Evolutionary conservation across 2,329 filamentous ascomycete species (phyloP).

Genomic region (Seiridium unicorne): DNA sequence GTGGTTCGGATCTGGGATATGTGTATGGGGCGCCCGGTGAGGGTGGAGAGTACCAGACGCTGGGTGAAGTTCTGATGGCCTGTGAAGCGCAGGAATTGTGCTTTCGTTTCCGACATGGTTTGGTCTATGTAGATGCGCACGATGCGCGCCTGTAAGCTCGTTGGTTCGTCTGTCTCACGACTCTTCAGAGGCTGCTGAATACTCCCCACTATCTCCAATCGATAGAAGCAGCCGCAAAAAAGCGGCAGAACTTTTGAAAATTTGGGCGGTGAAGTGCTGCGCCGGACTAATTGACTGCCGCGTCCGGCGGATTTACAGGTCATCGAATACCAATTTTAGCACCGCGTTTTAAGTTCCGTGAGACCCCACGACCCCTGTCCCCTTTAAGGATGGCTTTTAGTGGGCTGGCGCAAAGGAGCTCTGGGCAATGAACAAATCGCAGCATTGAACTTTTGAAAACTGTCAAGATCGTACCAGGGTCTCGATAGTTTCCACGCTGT

Average conservation of each 20-base stretch:
- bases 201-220: conserved; percentile 4
- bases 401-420: neutral
- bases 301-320: neutral
- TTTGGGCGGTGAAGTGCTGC: conserved; percentile 13
- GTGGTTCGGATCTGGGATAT: conserved; percentile 91
- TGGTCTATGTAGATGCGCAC: neutral
- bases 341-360: too few relatives aligned
- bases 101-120: conserved; percentile 29
- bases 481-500: neutral
- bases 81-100: conserved; percentile 71
- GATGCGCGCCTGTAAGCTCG: neutral
- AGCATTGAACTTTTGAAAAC: conserved; percentile 7
- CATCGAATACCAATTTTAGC: too few relatives aligned
- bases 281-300: neutral
- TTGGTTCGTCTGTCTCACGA: too few relatives aligned
- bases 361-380: too few relatives aligned
- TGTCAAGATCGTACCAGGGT: conserved; percentile 11
- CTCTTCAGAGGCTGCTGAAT: neutral
- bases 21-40: conserved; percentile 85
- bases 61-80: conserved; percentile 80
- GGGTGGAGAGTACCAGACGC: conserved; percentile 83
- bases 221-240: conserved; percentile 5
- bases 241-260: conserved; percentile 16
- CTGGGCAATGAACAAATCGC: conserved; percentile 2
- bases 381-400: neutral